phyloP scores from a whole-genome alignment of 768 basidiomycete genomes.

The Crepidotus variabilis region DNA sequence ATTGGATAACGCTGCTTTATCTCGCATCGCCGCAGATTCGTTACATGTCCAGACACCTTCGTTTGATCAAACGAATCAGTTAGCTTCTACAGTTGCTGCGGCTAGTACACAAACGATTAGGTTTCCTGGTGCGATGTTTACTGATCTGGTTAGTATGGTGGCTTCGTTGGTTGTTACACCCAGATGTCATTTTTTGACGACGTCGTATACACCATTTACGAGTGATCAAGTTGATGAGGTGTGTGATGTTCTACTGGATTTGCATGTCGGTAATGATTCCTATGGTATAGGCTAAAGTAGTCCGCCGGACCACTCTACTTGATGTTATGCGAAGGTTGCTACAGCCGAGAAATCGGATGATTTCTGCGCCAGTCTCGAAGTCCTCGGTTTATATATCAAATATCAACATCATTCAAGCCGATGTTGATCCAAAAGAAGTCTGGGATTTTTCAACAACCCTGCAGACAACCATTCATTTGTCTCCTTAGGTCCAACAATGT shows the following conservation, averaged over 20 bases:
- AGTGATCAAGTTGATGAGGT: conserved; percentile 97
- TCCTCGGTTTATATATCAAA: conserved; percentile 96
- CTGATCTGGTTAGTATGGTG: conserved; percentile 95
- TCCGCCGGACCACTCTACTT: conserved; percentile 92
- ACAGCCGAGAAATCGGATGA: conserved; percentile 98
- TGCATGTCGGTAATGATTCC: neutral
- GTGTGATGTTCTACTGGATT: conserved; percentile 9
- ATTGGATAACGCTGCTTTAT: conserved; percentile 91
- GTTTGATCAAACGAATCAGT: conserved; percentile 90
- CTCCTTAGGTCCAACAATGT: conserved; percentile 87
- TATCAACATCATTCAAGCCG: conserved; percentile 98
- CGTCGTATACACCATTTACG: conserved; percentile 97
- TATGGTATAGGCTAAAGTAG: conserved; percentile 70
- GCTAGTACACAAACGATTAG: conserved; percentile 95
- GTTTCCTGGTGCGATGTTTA: conserved; percentile 99
- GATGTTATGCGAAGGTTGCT: conserved; percentile 98
- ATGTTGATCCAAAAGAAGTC: conserved; percentile 97
- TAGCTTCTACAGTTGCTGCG: conserved; percentile 95
- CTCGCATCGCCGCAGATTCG: conserved; percentile 90
- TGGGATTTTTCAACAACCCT: conserved; percentile 19
- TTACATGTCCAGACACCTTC: conserved; percentile 83
- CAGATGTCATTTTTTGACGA: conserved; percentile 97
- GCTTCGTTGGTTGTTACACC: conserved; percentile 97
- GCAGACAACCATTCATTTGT: conserved; percentile 2
- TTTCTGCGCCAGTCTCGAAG: conserved; percentile 85